A percentile compares a stretch with the other conserved stretches of the same genome.
These are phyloP conservation scores for Aspergillus novoparasiticus DNA, from an alignment of 2,329 filamentous ascomycete genomes.

Conservation along the genomic window DNA sequence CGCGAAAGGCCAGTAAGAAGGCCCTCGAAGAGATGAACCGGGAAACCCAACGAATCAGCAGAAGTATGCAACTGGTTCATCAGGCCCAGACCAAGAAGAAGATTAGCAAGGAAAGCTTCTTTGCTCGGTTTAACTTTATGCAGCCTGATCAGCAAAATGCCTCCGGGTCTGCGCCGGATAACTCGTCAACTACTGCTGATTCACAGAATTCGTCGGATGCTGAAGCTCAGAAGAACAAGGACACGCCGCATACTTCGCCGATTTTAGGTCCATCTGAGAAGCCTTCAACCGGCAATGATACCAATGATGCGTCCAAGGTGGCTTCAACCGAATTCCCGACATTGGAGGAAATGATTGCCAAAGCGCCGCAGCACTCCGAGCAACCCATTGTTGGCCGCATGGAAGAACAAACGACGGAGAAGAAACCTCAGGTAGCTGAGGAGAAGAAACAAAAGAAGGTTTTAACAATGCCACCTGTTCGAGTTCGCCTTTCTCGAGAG, in stretches of 20 bases:
- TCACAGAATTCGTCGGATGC: constrained; percentile 53
- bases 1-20: constrained; percentile 88
- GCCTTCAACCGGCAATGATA: neutral
- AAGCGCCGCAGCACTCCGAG: constrained; percentile 26
- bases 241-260: constrained; percentile 73
- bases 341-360: constrained; percentile 39
- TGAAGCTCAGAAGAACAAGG: constrained; percentile 49
- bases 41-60: constrained; percentile 87
- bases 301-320: constrained; percentile 6
- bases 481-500: constrained; percentile 44
- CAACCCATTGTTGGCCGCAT: constrained; percentile 10
- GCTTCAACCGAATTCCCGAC: constrained; percentile 40
- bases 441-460: constrained; percentile 34
- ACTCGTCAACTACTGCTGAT: constrained; percentile 48
- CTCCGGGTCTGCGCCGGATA: constrained; percentile 29
- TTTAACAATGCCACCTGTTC: constrained; percentile 36
- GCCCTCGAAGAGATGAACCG: constrained; percentile 92
- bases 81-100: constrained; percentile 90
- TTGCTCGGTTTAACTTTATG: constrained; percentile 80
- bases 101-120: constrained; percentile 78
- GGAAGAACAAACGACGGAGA: constrained; percentile 15
- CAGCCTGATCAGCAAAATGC: constrained; percentile 38
- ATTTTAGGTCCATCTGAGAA: constrained; percentile 33
- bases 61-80: constrained; percentile 89
- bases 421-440: constrained; percentile 26